These are phyloP conservation scores for Samsoniella hepiali DNA, from an alignment of 2,329 filamentous ascomycete genomes.

Conservation along the genomic window DNA sequence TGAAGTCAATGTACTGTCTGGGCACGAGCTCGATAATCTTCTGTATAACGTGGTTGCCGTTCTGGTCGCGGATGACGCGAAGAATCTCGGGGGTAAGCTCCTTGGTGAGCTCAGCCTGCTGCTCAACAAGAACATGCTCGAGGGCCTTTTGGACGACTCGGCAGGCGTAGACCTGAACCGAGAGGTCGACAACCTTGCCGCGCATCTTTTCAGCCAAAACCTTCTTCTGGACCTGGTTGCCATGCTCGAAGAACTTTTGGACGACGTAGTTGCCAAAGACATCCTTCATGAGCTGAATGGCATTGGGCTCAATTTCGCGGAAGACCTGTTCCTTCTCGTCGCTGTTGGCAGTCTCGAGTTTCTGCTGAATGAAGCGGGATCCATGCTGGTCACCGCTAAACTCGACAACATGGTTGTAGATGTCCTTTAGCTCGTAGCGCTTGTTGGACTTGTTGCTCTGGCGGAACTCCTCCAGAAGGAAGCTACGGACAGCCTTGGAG, in stretches of 20 bases:
- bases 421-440: conserved; percentile 82
- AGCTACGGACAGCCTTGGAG: conserved; percentile 63
- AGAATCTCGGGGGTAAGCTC: conserved; percentile 77
- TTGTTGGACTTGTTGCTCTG: conserved; percentile 67
- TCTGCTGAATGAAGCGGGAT: conserved; percentile 91
- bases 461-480: conserved; percentile 76
- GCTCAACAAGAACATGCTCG: conserved; percentile 86
- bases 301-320: conserved; percentile 78
- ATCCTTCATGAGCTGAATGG: conserved; percentile 87
- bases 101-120: conserved; percentile 78
- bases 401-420: conserved; percentile 83
- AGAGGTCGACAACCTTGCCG: conserved; percentile 75
- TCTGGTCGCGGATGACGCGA: conserved; percentile 77
- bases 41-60: conserved; percentile 96
- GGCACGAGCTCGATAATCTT: conserved; percentile 83
- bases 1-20: conserved; percentile 74
- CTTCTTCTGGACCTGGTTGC: conserved; percentile 90
- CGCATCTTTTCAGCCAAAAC: conserved; percentile 83
- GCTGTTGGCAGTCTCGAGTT: conserved; percentile 87
- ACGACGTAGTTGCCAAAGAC: conserved; percentile 98
- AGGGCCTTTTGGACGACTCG: conserved; percentile 96
- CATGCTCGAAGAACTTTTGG: conserved; percentile 96
- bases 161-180: conserved; percentile 87
- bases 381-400: conserved; percentile 96
- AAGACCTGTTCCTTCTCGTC: conserved; percentile 94